Conservation (phyloP, 805 yeast species). For the Sungouiozyma ichnusensis region DNA sequence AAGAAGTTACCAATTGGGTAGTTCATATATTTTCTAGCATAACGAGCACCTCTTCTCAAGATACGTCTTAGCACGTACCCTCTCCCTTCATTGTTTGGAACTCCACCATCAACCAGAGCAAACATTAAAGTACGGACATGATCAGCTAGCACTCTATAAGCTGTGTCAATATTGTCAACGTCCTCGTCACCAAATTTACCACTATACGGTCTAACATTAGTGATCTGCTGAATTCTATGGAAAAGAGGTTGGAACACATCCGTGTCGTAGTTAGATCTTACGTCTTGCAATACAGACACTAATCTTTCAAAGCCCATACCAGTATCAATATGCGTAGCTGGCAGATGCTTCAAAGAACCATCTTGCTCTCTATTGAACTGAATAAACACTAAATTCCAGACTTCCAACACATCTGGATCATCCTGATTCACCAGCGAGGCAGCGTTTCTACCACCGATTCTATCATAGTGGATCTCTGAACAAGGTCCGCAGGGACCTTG, state of each 20-base stretch:
- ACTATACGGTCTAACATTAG: slow-evolving; percentile 82
- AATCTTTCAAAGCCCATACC: slow-evolving; percentile 98
- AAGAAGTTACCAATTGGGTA: slow-evolving; percentile 93
- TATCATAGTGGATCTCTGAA: slow-evolving; percentile 93
- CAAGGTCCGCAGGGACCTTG: slow-evolving; percentile 99
- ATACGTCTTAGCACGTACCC: slow-evolving; percentile 97
- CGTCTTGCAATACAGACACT: slow-evolving; percentile 88
- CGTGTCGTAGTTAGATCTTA: slow-evolving; percentile 89
- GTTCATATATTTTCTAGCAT: slow-evolving; percentile 90
- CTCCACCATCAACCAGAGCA: slow-evolving; percentile 97
- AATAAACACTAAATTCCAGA: slow-evolving; percentile 96
- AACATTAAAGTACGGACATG: slow-evolving; percentile 95
- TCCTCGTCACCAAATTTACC: slow-evolving; percentile 94
- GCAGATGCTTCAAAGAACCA: slow-evolving; percentile 67
- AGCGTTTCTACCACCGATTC: slow-evolving; percentile 98
- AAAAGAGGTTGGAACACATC: slow-evolving; percentile 92
- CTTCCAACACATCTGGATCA: slow-evolving; percentile 95
- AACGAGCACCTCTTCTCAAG: slow-evolving; percentile 95
- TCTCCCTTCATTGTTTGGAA: slow-evolving; percentile 98
- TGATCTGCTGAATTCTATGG: slow-evolving; percentile 75
- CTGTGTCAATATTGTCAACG: slow-evolving; percentile 90
- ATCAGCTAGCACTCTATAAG: slow-evolving; percentile 96
- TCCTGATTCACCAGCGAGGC: slow-evolving; percentile 83
- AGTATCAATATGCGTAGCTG: slow-evolving; percentile 93
- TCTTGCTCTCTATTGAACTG: slow-evolving; percentile 94